Evolutionary conservation across 495 filamentous ascomycete genomes (phyloP).

Genomic region (Darksidea phi): DNA sequence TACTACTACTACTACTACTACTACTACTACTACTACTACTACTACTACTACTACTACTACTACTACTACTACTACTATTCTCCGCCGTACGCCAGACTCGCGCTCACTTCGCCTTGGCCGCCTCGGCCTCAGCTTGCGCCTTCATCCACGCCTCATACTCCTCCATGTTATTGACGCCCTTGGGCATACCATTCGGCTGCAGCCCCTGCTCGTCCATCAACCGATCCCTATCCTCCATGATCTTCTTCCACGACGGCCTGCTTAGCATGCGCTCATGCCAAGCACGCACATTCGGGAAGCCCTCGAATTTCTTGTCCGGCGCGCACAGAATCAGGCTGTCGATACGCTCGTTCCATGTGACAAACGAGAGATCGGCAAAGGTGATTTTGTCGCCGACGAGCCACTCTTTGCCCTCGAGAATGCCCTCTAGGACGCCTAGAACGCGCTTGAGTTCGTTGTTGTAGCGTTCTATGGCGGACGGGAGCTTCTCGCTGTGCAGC

Average conservation of each 20-base stretch:
- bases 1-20: too few species aligned
- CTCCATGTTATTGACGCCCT: conserved; percentile 11
- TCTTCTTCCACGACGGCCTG: conserved; percentile 1
- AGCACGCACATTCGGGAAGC: conserved; percentile 37
- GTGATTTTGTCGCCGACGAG: conserved; percentile 55
- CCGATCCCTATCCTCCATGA: conserved; percentile 3
- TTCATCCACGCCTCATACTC: conserved; percentile 21
- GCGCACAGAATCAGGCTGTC: conserved; percentile 2
- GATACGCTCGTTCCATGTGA: conserved; percentile 43
- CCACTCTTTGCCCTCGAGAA: conserved; percentile 42
- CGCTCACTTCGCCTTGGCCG: too few species aligned
- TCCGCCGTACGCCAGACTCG: too few species aligned
- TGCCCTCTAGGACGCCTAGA: conserved; percentile 47
- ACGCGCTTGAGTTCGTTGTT: conserved; percentile 50
- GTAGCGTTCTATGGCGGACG: conserved; percentile 51
- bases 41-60: too few species aligned
- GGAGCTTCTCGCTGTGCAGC: conserved; percentile 50
- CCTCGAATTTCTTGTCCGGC: conserved; percentile 25
- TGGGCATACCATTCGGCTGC: conserved; percentile 23
- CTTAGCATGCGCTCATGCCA: conserved; percentile 32
- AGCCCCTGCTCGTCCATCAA: conserved; percentile 28
- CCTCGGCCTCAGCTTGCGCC: neutral
- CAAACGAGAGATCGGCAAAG: conserved; percentile 53
- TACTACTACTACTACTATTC: too few species aligned
- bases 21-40: too few species aligned